Percentiles rank a stretch among this genome's conserved stretches.
phyloP scores from a whole-genome alignment of 441 rosid genomes.

The Croton laevigatus region DNA sequence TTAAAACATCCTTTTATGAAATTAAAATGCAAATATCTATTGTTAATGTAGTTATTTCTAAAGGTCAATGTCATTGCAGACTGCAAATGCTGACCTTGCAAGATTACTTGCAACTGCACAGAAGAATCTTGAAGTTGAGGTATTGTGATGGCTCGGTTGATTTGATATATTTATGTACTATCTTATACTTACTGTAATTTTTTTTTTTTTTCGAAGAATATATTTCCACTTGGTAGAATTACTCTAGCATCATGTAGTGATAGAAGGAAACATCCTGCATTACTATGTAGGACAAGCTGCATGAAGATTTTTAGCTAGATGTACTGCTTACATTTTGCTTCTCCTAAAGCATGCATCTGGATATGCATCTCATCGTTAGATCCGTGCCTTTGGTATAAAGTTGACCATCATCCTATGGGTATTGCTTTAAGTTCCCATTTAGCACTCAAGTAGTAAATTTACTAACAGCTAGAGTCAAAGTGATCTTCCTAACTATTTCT shows the following conservation, averaged over 20 bases:
- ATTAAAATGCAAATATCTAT: constrained; percentile 7
- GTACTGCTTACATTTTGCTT: not conserved
- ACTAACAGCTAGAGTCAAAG: no score
- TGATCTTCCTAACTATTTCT: no score
- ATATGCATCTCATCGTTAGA: not conserved
- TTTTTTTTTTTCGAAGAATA: constrained; percentile 12
- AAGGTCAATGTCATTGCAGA: constrained; percentile 55
- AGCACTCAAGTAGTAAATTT: not conserved
- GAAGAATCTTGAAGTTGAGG: constrained; percentile 90
- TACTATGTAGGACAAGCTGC: not conserved
- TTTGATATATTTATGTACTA: constrained; percentile 2
- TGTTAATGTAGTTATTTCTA: constrained; percentile 26
- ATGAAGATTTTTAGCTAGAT: not conserved
- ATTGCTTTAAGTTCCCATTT: not conserved
- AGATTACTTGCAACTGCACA: constrained; percentile 73
- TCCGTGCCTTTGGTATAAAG: not conserved
- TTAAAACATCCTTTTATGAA: not conserved
- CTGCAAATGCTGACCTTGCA: constrained; percentile 85
- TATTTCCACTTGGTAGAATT: not conserved
- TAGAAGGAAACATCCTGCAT: not conserved
- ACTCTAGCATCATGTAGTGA: not conserved
- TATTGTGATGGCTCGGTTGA: constrained; percentile 31
- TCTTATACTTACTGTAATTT: constrained; percentile 14
- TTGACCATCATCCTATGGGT: no score
- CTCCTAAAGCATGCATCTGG: not conserved